A percentile compares a stretch with the other conserved stretches of the same genome.
These are phyloP conservation scores for Cercospora sojina DNA, from an alignment of 2,329 filamentous ascomycete species.

Conservation along the genomic window DNA sequence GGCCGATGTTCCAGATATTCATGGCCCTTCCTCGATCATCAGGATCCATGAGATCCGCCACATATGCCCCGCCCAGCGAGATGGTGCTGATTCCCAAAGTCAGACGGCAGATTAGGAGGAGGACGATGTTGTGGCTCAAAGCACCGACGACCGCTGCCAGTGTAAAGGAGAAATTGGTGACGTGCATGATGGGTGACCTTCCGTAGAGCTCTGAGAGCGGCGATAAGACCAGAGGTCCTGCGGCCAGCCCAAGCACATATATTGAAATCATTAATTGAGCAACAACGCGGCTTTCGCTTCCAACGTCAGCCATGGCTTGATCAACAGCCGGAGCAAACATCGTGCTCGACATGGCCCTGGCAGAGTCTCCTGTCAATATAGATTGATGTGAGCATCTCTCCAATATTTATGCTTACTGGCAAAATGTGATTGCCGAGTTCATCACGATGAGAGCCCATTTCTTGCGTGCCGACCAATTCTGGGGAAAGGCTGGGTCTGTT, in stretches of 20 bases:
- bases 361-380: too few relatives aligned
- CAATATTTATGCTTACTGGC: neutral
- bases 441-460: neutral
- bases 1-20: conserved; percentile 15
- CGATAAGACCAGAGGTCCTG: conserved; percentile 30
- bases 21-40: conserved; percentile 11
- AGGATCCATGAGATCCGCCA: conserved; percentile 36
- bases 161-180: conserved; percentile 40
- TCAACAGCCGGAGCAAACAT: neutral
- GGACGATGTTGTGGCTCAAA: conserved; percentile 43
- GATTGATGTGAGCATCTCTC: too few relatives aligned
- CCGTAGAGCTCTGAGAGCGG: conserved; percentile 27
- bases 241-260: conserved; percentile 49
- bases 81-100: conserved; percentile 40
- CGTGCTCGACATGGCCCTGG: neutral
- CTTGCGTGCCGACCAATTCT: neutral
- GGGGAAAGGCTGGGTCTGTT: neutral
- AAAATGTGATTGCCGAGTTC: neutral
- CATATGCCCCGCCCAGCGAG: conserved; percentile 32
- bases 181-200: conserved; percentile 36
- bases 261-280: conserved; percentile 40
- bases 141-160: conserved; percentile 40
- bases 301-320: neutral
- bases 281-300: neutral
- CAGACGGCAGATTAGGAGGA: conserved; percentile 46